A percentile compares a stretch with the other conserved stretches of the same genome.
Evolutionary conservation across 257 asterid species (phyloP).

Genomic region (Gardenia jasminoides): DNA sequence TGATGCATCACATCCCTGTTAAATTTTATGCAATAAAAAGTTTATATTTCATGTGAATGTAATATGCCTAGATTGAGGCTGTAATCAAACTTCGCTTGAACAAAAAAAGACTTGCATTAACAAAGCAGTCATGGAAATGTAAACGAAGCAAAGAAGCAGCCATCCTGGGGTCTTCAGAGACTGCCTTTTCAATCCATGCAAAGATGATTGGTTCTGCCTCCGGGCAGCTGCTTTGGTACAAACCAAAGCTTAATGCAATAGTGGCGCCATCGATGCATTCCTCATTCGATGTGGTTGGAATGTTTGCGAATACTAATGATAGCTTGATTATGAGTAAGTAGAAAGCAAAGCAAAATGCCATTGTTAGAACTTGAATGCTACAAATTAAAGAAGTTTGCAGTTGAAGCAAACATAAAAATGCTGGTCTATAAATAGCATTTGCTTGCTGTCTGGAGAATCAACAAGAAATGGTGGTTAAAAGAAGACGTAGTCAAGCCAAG

Average conservation of each 20-base stretch:
- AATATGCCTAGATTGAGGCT: background rate
- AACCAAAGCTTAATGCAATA: slow-evolving; percentile 50
- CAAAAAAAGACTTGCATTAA: slow-evolving; percentile 53
- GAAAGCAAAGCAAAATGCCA: slow-evolving; percentile 34
- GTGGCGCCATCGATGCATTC: slow-evolving; percentile 45
- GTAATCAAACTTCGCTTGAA: background rate
- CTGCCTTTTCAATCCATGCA: slow-evolving; percentile 72
- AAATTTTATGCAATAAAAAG: background rate
- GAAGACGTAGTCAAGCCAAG: slow-evolving; percentile 42
- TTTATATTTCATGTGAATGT: background rate
- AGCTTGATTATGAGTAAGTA: slow-evolving; percentile 32
- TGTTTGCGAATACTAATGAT: slow-evolving; percentile 24
- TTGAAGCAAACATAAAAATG: background rate
- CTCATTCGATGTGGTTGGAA: slow-evolving; percentile 14
- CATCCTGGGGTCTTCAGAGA: slow-evolving; percentile 73
- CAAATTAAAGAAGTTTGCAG: background rate
- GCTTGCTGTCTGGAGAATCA: background rate
- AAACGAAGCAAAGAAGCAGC: slow-evolving; percentile 92
- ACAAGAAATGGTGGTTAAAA: slow-evolving; percentile 8
- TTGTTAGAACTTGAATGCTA: slow-evolving; percentile 4
- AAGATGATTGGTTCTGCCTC: slow-evolving; percentile 70
- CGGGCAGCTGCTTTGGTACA: slow-evolving; percentile 62
- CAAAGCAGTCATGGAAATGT: slow-evolving; percentile 90
- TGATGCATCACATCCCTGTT: slow-evolving; percentile 89
- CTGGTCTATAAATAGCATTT: slow-evolving; percentile 27